Conservation (phyloP, 176 grass and related monocot species). For the Tuctoria greenei region DNA sequence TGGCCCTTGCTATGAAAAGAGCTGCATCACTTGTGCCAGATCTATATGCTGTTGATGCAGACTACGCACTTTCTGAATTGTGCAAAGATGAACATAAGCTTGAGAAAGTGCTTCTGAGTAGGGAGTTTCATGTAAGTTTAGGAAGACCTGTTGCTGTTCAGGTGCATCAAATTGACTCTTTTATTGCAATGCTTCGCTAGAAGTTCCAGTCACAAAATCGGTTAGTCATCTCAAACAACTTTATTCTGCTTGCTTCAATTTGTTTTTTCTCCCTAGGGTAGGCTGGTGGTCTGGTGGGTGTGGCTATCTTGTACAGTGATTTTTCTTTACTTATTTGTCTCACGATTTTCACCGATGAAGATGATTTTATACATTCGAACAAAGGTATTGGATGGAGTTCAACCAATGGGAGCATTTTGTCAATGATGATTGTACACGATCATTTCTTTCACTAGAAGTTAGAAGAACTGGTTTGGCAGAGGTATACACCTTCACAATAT, state of each 20-base stretch:
- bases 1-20: slow-evolving; percentile 58
- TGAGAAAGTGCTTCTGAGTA: slow-evolving; percentile 61
- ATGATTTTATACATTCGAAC: slow-evolving; percentile 26
- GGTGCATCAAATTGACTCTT: slow-evolving; percentile 90
- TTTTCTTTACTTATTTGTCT: slow-evolving; percentile 9
- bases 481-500: slow-evolving; percentile 39
- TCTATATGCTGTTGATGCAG: slow-evolving; percentile 71
- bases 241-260: background rate
- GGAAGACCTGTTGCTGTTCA: slow-evolving; percentile 90
- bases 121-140: slow-evolving; percentile 93
- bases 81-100: slow-evolving; percentile 78
- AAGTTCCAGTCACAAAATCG: slow-evolving; percentile 66
- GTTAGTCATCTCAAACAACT: slow-evolving; percentile 46
- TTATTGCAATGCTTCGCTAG: slow-evolving; percentile 79
- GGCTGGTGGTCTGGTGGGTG: background rate
- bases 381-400: slow-evolving; percentile 78
- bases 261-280: background rate
- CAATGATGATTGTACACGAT: slow-evolving; percentile 82
- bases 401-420: slow-evolving; percentile 88
- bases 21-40: slow-evolving; percentile 48
- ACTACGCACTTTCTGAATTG: slow-evolving; percentile 62
- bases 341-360: slow-evolving; percentile 5
- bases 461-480: slow-evolving; percentile 61
- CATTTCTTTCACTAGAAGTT: slow-evolving; percentile 91
- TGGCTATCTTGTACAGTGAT: slow-evolving; percentile 5